Evolutionary conservation across 768 basidiomycete species (phyloP), one percentile per base, ranked within the genome.

Genomic region (Crepidotus variabilis): DNA sequence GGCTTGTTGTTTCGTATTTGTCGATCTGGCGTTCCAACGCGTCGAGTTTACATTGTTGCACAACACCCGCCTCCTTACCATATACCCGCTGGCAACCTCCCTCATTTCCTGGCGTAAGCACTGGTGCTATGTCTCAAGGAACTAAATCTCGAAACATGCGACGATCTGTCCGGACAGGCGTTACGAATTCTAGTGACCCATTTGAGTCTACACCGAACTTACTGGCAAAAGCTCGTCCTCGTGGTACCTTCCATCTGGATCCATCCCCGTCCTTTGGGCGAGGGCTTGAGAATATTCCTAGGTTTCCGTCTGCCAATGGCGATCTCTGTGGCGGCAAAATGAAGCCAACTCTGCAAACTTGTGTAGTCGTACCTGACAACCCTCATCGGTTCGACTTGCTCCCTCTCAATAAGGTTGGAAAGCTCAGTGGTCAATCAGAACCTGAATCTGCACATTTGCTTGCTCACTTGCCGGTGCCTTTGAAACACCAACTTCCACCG

Each of bases 341-440:
- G 21, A 62, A 61, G n/a, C 61, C 75, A 45, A 76, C 66, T 48
- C 78, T 78, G 77, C 74, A 74, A 65, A 77, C 77, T 22, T 72
- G 75, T 21, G 69, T 79, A 43, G 74, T 77, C 43, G 72, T 78
- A 32, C 75, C 76, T 16, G 76, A 78, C 56, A 70, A 69, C 55
- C 74, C 76, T 22, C 77, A 78, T 50, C 69, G 75, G 20, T 78
- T 78, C 54, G 76, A 77, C 57, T 67, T 78, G 18, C 65, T 78
- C 28, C 73, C 76, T 13, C 68, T 78, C 32, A 71, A 71, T 53
- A 74, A 78, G 39, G 71, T 65, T 24, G 57, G 61, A 50, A 66
- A 64, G 55, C 56, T 61, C 36, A 51, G 54, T 36, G 56, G 46
- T 7, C 56, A 48, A 16, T 16, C 52, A 2, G 62, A 61, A 20